Conservation (phyloP, 1,284 basidiomycete genomes). For the Leccinum pseudoinsigne region DNA sequence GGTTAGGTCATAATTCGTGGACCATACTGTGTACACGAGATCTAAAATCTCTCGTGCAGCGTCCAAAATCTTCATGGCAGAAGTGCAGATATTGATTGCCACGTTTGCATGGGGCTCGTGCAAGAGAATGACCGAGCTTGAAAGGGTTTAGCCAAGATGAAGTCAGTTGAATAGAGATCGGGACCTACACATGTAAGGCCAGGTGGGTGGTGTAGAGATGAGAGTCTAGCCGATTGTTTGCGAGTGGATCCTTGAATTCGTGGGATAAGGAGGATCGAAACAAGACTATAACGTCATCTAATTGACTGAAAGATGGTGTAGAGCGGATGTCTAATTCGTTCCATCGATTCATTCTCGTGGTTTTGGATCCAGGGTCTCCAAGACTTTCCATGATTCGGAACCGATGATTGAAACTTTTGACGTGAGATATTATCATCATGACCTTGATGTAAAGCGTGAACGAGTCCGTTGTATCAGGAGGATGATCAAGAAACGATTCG, state of each 20-base stretch:
- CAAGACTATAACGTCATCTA: conserved; percentile 56
- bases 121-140: conserved; percentile 61
- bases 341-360: conserved; percentile 15
- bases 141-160: conserved; percentile 9
- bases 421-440: conserved; percentile 61
- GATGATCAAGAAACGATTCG: conserved; percentile 58
- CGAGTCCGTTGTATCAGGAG: conserved; percentile 65
- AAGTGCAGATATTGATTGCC: conserved; percentile 55
- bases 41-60: conserved; percentile 67
- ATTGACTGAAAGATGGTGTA: conserved; percentile 61
- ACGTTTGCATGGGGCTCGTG: conserved; percentile 74
- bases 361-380: conserved; percentile 41
- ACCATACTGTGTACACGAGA: conserved; percentile 62
- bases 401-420: conserved; percentile 72
- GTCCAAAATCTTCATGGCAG: conserved; percentile 62
- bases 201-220: conserved; percentile 65
- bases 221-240: conserved; percentile 57
- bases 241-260: conserved; percentile 55
- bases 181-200: conserved; percentile 61
- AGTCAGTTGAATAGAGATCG: conserved; percentile 1
- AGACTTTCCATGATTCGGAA: conserved; percentile 59
- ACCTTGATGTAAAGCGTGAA: conserved; percentile 77
- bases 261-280: conserved; percentile 62
- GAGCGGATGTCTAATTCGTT: conserved; percentile 52
- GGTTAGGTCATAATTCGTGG: conserved; percentile 56